A percentile compares a stretch with the other conserved stretches of the same genome.
Conservation (phyloP, 2,329 filamentous ascomycete species). For the Pseudonectria foliicola region DNA sequence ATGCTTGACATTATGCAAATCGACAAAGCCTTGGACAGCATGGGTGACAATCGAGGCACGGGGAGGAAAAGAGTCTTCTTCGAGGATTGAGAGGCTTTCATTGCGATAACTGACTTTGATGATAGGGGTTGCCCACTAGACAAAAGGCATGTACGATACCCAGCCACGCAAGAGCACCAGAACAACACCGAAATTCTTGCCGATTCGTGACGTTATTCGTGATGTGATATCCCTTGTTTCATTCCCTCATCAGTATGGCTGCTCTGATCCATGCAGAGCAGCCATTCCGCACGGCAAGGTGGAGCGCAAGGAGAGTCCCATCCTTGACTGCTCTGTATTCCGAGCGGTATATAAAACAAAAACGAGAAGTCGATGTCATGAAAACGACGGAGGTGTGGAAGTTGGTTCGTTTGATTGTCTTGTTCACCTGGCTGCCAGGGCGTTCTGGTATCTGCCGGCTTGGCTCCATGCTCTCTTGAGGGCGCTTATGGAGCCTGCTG, state of each 20-base stretch:
- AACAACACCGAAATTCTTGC: conserved; percentile 2
- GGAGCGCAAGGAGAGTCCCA: conserved; percentile 68
- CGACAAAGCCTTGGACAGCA: conserved; percentile 49
- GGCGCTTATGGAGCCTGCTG: conserved; percentile 6
- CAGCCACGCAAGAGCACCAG: conserved; percentile 15
- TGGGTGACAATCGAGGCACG: conserved; percentile 43
- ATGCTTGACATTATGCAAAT: conserved; percentile 61
- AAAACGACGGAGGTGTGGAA: conserved; percentile 23
- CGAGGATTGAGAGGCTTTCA: conserved; percentile 30
- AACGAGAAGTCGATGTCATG: conserved; percentile 18
- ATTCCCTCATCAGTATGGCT: conserved; percentile 1
- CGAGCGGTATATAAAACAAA: conserved; percentile 56
- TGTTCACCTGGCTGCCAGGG: conserved; percentile 31
- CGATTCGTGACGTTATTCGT: conserved; percentile 4
- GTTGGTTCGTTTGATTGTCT: conserved; percentile 34
- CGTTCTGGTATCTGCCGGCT: conserved; percentile 31
- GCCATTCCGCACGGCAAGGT: conserved; percentile 60
- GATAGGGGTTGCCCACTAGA: conserved; percentile 14
- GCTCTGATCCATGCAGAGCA: conserved; percentile 4
- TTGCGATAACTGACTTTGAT: conserved; percentile 16
- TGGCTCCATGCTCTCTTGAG: conserved; percentile 3
- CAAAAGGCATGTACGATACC: conserved; percentile 33
- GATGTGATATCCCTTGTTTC: conserved; percentile 1
- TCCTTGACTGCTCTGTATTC: conserved; percentile 72
- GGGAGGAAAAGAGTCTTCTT: conserved; percentile 48